These are phyloP conservation scores for Candida corydali DNA, from an alignment of 805 yeast species.

Conservation along the genomic window DNA sequence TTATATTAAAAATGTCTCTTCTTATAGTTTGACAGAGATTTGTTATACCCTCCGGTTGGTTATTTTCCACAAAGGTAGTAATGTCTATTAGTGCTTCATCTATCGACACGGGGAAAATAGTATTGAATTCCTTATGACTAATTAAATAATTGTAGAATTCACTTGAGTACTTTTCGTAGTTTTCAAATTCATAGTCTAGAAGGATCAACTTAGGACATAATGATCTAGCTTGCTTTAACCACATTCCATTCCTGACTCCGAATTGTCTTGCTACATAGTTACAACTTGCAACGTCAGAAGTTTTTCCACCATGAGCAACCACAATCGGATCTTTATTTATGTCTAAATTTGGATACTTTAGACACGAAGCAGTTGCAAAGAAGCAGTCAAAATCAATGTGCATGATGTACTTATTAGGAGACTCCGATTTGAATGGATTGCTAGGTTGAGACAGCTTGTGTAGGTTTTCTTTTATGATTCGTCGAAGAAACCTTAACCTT, in stretches of 20 bases:
- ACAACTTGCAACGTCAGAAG: slow-evolving; percentile 87
- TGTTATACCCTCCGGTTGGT: slow-evolving; percentile 9
- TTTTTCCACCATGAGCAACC: slow-evolving; percentile 57
- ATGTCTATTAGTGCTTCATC: slow-evolving; percentile 88
- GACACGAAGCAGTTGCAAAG: slow-evolving; percentile 80
- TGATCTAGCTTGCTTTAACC: slow-evolving; percentile 65
- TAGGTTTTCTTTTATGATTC: slow-evolving; percentile 30
- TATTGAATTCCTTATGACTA: slow-evolving; percentile 38
- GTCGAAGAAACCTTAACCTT: slow-evolving; percentile 52
- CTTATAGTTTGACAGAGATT: slow-evolving; percentile 34
- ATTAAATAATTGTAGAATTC: slow-evolving; percentile 59
- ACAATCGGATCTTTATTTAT: slow-evolving; percentile 49
- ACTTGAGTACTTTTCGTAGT: slow-evolving; percentile 63
- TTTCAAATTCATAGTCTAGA: slow-evolving; percentile 69
- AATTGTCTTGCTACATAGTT: slow-evolving; percentile 78
- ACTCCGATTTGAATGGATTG: neutral
- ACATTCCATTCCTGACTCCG: slow-evolving; percentile 88
- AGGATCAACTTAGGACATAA: slow-evolving; percentile 64
- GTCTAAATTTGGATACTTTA: slow-evolving; percentile 50
- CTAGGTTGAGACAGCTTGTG: slow-evolving; percentile 2
- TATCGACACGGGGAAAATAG: slow-evolving; percentile 76
- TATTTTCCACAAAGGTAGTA: slow-evolving; percentile 20
- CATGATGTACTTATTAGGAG: slow-evolving; percentile 38
- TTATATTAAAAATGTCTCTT: slow-evolving; percentile 34
- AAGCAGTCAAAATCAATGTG: slow-evolving; percentile 95